A percentile compares a stretch with the other conserved stretches of the same genome.
phyloP scores from a whole-genome alignment of 306 rosid genomes.

The Myrica gale region DNA sequence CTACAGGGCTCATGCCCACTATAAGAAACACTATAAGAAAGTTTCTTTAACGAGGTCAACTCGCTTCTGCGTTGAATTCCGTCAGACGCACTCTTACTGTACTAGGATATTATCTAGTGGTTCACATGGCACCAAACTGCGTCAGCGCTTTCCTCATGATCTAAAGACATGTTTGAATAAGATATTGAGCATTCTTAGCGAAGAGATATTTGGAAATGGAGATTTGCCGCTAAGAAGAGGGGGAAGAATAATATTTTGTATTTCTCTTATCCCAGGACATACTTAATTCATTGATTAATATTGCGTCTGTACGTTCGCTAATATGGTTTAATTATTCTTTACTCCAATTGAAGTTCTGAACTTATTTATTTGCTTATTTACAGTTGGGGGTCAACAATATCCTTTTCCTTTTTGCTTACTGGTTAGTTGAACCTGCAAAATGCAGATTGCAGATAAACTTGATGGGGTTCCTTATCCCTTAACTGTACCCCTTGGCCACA shows the following conservation, averaged over 20 bases:
- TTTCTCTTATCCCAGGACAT: not conserved
- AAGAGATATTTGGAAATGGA: constrained; percentile 22
- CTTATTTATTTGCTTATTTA: not conserved
- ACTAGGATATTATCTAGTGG: constrained; percentile 13
- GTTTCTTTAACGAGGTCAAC: constrained; percentile 28
- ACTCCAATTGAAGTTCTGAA: not conserved
- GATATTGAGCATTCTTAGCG: not conserved
- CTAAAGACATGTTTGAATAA: not conserved
- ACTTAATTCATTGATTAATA: not conserved
- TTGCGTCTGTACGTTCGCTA: too few relatives aligned
- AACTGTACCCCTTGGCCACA: not conserved
- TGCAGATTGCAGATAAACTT: not conserved
- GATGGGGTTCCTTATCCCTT: constrained; percentile 13
- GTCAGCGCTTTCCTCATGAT: constrained; percentile 3
- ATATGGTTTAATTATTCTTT: not conserved
- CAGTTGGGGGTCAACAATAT: constrained; percentile 38
- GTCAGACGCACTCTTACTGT: constrained; percentile 12
- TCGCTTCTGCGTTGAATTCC: constrained; percentile 10
- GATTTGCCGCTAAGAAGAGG: constrained; percentile 20
- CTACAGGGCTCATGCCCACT: constrained; percentile 24
- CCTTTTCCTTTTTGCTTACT: not conserved
- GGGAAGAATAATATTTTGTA: constrained; percentile 9
- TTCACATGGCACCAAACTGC: constrained; percentile 17
- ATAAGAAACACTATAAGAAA: too few relatives aligned
- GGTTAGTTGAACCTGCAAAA: constrained; percentile 6